Base-by-base conservation (phyloP, 768 basidiomycete genomes). In the Agrocybe chaxingu region DNA sequence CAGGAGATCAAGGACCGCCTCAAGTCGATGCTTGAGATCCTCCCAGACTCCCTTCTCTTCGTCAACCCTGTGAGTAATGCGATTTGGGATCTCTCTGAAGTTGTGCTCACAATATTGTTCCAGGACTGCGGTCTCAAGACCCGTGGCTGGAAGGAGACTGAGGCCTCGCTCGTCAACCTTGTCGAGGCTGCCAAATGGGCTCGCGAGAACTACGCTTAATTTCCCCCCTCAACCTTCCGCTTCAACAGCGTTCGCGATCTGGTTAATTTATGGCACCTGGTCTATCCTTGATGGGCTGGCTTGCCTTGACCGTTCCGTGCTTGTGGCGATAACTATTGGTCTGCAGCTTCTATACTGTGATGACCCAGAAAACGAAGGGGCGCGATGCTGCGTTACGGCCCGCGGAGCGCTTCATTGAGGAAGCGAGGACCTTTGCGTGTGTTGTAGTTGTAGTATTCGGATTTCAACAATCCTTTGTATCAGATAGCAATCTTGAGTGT, bases 61-160 rank as follows among this genome's bases (percentile, higher is more conserved):
- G 78, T 98, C 72, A 98, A 98, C 80, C 96, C 96, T 51, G 80
- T 81, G 58, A 54, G 77, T 62, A 19, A 49, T 50, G 4, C 18
- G 8, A 33, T 8, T 39, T 19, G 42, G 7, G n/a, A n/a, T 4
- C 42, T 24, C 36, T 47, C 32, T 32, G 39, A 31, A n/a, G n/a
- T 33, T 6, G 50, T 47, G 18, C 16, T 24, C 19, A 53, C 44
- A 41, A 2, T 12, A 38, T 53, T 49, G 8, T 58, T 39, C 31
- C 56, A 81, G 80, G 96, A 98, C 70, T 98, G 96, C 66, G 97
- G 96, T 74, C 79, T 98, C 62, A 98, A 98, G 82, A 98, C 96
- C 58, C 92, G 95, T 79, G 92, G 88, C 62, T 97, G 95, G 95
- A 89, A 89, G 71, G 95, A 98, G 80, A 98, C 95, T 39, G 90